phyloP scores from a whole-genome alignment of 495 filamentous ascomycete species.

The Penicillium robsamsonii region DNA sequence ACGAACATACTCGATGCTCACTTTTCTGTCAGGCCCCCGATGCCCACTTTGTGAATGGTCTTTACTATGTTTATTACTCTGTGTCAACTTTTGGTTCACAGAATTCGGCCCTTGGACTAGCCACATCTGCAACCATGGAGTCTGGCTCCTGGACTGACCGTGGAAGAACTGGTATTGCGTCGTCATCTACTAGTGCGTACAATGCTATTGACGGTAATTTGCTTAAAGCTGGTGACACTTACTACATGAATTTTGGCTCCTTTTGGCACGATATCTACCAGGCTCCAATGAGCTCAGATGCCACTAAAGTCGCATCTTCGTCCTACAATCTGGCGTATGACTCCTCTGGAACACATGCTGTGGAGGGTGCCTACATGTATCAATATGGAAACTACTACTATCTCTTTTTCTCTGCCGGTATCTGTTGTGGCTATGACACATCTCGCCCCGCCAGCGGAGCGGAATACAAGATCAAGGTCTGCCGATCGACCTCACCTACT shows the following conservation, averaged over 20 bases:
- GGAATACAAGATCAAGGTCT: constrained; percentile 72
- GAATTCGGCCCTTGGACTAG: constrained; percentile 65
- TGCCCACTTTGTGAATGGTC: constrained; percentile 49
- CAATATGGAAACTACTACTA: constrained; percentile 62
- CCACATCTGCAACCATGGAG: constrained; percentile 61
- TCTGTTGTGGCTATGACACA: constrained; percentile 61
- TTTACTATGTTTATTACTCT: constrained; percentile 72
- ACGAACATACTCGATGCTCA: neutral
- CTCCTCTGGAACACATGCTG: constrained; percentile 48
- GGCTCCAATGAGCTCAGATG: constrained; percentile 51
- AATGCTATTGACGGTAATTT: constrained; percentile 75
- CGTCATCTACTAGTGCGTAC: constrained; percentile 50
- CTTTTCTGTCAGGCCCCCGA: constrained; percentile 60
- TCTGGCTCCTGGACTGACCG: constrained; percentile 55
- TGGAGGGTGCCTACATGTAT: constrained; percentile 62
- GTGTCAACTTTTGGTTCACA: constrained; percentile 67
- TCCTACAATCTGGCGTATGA: constrained; percentile 56
- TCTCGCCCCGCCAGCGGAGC: constrained; percentile 52
- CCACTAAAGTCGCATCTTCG: constrained; percentile 36
- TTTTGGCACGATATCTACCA: constrained; percentile 73
- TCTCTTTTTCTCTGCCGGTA: constrained; percentile 65
- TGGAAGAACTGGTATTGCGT: constrained; percentile 52
- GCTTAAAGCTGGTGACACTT: constrained; percentile 45
- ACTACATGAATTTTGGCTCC: constrained; percentile 64
- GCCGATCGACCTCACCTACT: constrained; percentile 55